phyloP scores from a whole-genome alignment of 2,329 filamentous ascomycete species.

The Cadophora sp. region DNA sequence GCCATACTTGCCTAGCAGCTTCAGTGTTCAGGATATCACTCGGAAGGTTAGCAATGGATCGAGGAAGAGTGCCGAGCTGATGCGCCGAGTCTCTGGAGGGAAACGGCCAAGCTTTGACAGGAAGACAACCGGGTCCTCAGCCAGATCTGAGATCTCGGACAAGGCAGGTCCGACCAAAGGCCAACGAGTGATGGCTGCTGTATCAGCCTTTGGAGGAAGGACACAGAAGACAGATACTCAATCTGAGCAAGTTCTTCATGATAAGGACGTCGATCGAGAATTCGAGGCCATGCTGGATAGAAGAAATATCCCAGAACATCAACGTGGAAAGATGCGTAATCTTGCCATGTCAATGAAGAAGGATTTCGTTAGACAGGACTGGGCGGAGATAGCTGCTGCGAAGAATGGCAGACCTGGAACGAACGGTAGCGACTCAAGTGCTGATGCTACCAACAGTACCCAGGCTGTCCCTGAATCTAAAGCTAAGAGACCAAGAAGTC shows the following conservation, averaged over 20 bases:
- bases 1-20: conserved; percentile 44
- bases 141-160: conserved; percentile 45
- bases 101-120: conserved; percentile 38
- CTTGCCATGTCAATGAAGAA: conserved; percentile 90
- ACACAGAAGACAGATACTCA: conserved; percentile 45
- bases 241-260: conserved; percentile 48
- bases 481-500: conserved; percentile 68
- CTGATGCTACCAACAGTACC: conserved; percentile 47
- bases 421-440: conserved; percentile 47
- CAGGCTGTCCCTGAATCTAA: conserved; percentile 48
- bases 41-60: conserved; percentile 39
- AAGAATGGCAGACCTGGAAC: conserved; percentile 52
- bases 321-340: conserved; percentile 93
- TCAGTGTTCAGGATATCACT: conserved; percentile 44
- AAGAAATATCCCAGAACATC: conserved; percentile 91
- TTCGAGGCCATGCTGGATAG: conserved; percentile 76
- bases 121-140: conserved; percentile 37
- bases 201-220: conserved; percentile 66
- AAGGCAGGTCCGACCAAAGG: conserved; percentile 52
- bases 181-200: conserved; percentile 66
- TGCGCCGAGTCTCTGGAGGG: conserved; percentile 35
- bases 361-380: conserved; percentile 92
- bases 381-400: conserved; percentile 68
- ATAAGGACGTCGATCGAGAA: conserved; percentile 62
- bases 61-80: conserved; percentile 39